A percentile compares a stretch with the other conserved stretches of the same genome.
Evolutionary conservation across 2,329 filamentous ascomycete genomes (phyloP).

Genomic region (Claviceps purpurea): DNA sequence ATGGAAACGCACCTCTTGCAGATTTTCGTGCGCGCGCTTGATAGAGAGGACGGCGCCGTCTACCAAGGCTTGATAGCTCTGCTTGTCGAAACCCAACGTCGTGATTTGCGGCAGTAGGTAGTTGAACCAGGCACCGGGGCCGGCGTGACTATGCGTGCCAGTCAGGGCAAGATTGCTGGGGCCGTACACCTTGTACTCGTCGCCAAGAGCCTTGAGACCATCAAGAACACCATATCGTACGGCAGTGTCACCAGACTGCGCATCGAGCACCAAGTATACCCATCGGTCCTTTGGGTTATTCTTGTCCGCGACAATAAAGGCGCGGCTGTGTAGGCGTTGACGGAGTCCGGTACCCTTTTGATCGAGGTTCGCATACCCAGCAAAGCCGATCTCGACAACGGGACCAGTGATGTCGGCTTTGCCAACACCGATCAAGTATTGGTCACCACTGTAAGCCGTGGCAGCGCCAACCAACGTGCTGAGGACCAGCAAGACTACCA

Average conservation of each 20-base stretch:
- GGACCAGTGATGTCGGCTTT: conserved; percentile 54
- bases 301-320: conserved; percentile 71
- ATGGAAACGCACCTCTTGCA: conserved; percentile 27
- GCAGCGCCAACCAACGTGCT: not conserved
- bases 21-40: conserved; percentile 52
- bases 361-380: conserved; percentile 78
- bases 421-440: conserved; percentile 40
- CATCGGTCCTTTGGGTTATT: conserved; percentile 57
- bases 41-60: conserved; percentile 76
- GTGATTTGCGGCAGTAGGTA: conserved; percentile 89
- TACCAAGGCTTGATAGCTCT: conserved; percentile 82
- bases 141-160: conserved; percentile 85
- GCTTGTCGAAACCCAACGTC: conserved; percentile 69
- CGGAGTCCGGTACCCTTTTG: conserved; percentile 75
- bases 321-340: conserved; percentile 76
- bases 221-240: conserved; percentile 77
- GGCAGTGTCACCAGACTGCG: conserved; percentile 78
- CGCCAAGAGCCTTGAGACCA: conserved; percentile 53
- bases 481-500: not conserved
- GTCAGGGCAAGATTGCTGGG: conserved; percentile 78
- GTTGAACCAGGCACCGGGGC: conserved; percentile 86
- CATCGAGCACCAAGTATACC: conserved; percentile 79
- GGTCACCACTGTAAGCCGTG: conserved; percentile 12
- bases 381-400: conserved; percentile 80
- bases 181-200: conserved; percentile 60